Evolutionary conservation across 2,329 filamentous ascomycete genomes (phyloP).

Genomic region (Aureobasidium leucospermi): DNA sequence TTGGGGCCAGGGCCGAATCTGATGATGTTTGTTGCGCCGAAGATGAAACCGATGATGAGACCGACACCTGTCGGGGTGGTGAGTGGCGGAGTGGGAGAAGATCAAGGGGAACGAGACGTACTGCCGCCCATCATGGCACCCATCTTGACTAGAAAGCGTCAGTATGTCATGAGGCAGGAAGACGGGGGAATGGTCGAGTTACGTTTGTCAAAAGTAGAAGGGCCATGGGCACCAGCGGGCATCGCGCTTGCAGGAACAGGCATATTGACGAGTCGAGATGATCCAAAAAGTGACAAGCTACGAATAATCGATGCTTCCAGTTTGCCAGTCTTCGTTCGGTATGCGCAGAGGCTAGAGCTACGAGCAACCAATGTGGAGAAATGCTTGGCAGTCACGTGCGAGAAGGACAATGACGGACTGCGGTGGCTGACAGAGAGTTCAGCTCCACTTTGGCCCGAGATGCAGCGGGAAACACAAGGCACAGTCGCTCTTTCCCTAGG

Average conservation of each 20-base stretch:
- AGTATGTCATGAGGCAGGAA: slow-evolving; percentile 18
- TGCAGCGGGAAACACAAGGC: slow-evolving; percentile 6
- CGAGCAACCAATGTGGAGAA: slow-evolving; percentile 2
- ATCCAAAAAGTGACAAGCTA: background rate
- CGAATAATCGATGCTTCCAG: background rate
- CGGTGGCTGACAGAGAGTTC: slow-evolving; percentile 1
- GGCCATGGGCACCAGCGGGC: slow-evolving; percentile 44
- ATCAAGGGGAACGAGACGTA: slow-evolving; percentile 46
- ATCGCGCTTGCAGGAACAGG: slow-evolving; percentile 46
- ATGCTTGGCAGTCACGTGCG: background rate
- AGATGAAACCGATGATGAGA: slow-evolving; percentile 95
- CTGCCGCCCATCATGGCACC: slow-evolving; percentile 97
- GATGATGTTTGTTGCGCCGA: slow-evolving; percentile 86
- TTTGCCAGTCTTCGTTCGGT: no score
- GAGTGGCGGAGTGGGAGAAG: slow-evolving; percentile 8
- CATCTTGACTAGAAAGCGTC: slow-evolving; percentile 70
- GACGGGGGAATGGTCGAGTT: slow-evolving; percentile 25
- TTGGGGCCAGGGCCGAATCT: slow-evolving; percentile 89
- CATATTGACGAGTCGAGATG: slow-evolving; percentile 32
- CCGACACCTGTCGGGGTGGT: slow-evolving; percentile 65
- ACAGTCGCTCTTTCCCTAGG: background rate
- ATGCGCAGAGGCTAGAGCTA: background rate
- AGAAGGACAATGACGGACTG: background rate
- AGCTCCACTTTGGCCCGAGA: slow-evolving; percentile 2
- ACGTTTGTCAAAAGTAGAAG: slow-evolving; percentile 67